phyloP scores from a whole-genome alignment of 2,329 filamentous ascomycete genomes.

The Calonectria naviculata region DNA sequence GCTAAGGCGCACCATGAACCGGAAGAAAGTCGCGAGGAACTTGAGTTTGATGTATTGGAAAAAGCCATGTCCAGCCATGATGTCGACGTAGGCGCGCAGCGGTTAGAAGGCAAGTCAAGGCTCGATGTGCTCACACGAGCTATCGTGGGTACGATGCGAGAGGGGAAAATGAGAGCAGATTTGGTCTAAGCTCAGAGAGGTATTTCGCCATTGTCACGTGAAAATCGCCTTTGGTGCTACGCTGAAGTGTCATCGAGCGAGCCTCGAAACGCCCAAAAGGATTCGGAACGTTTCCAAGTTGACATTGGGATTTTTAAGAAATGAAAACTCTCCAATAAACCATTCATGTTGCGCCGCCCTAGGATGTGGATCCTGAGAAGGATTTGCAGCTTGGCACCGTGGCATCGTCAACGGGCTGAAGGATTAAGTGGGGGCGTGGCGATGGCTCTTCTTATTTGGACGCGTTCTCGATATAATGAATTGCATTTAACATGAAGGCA shows the following conservation, averaged over 20 bases:
- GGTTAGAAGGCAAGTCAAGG: background rate
- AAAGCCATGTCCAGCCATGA: conserved; percentile 15
- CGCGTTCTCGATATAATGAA: too few relatives aligned
- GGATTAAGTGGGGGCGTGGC: too few relatives aligned
- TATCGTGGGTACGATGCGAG: background rate
- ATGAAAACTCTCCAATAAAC: too few relatives aligned
- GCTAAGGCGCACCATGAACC: background rate
- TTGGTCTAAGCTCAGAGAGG: background rate
- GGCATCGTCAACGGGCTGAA: too few relatives aligned
- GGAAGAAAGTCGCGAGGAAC: conserved; percentile 4
- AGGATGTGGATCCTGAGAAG: too few relatives aligned
- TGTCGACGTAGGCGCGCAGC: background rate
- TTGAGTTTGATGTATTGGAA: conserved; percentile 15
- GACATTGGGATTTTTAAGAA: too few relatives aligned
- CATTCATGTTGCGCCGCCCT: too few relatives aligned
- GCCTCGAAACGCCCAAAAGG: too few relatives aligned
- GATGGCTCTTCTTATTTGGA: too few relatives aligned
- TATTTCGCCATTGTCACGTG: background rate
- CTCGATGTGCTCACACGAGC: background rate
- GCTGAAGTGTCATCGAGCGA: background rate
- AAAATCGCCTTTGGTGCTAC: background rate
- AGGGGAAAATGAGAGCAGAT: background rate
- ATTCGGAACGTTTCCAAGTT: too few relatives aligned
- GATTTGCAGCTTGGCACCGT: too few relatives aligned
- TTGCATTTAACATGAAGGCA: too few relatives aligned